phyloP scores from a whole-genome alignment of 345 rosid species.

The Syzygium jambos region DNA sequence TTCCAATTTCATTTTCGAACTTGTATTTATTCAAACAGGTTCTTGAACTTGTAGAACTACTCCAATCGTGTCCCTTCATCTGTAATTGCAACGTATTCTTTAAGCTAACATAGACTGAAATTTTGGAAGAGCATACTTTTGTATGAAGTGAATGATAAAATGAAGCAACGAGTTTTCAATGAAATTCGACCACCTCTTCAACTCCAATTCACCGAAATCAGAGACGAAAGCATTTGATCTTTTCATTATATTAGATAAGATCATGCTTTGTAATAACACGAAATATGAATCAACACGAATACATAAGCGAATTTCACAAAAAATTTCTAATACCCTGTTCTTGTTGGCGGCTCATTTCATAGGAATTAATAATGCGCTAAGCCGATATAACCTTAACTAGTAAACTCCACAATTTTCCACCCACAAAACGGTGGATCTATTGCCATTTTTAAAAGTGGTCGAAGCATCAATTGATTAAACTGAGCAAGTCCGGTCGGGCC shows the following conservation, averaged over 20 bases:
- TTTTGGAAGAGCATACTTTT: not conserved
- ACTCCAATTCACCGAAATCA: not conserved
- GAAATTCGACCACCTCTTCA: not conserved
- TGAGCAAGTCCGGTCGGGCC: not conserved
- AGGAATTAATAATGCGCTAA: not conserved
- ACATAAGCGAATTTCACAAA: not conserved
- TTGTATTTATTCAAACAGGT: not conserved
- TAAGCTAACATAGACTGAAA: not conserved
- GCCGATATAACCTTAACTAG: not conserved
- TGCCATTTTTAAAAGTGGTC: not conserved
- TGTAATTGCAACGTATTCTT: not conserved
- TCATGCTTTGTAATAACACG: not conserved
- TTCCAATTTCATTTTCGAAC: not conserved
- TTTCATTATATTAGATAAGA: not conserved
- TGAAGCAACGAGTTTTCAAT: not conserved
- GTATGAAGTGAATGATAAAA: not conserved
- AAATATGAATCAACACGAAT: too few species aligned
- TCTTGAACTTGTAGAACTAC: not conserved
- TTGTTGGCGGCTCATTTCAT: not conserved
- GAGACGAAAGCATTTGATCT: not conserved
- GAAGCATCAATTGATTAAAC: not conserved
- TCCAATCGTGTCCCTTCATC: not conserved
- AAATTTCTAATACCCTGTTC: too few species aligned
- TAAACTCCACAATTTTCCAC: not conserved
- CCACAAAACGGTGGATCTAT: not conserved